phyloP scores from a whole-genome alignment of 441 rosid genomes.

The Omphalea diandra region DNA sequence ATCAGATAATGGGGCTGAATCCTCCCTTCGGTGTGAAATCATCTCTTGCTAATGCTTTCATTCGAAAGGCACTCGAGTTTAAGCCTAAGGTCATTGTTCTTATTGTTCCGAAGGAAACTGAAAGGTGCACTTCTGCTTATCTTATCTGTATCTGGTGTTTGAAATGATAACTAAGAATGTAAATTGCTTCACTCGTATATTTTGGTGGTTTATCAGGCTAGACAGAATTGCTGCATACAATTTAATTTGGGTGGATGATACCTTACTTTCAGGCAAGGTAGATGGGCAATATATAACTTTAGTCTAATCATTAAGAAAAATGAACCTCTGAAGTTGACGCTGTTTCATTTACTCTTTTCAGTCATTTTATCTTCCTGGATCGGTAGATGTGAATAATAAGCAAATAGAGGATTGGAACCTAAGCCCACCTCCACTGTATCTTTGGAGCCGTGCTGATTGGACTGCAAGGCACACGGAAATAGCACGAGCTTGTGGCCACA shows the following conservation, averaged over 20 bases:
- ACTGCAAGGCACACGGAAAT: constrained; percentile 39
- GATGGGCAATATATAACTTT: background rate
- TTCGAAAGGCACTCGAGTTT: constrained; percentile 52
- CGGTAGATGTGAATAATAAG: constrained; percentile 39
- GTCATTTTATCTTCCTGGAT: constrained; percentile 74
- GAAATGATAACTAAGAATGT: background rate
- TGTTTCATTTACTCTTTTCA: constrained; percentile 16
- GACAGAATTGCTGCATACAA: constrained; percentile 38
- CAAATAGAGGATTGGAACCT: constrained; percentile 55
- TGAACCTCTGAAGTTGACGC: background rate
- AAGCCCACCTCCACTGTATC: constrained; percentile 52
- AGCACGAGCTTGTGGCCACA: constrained; percentile 23
- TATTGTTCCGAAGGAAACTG: constrained; percentile 57
- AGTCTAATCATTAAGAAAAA: background rate
- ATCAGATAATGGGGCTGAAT: constrained; percentile 61
- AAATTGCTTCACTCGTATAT: background rate
- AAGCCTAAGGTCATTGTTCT: constrained; percentile 63
- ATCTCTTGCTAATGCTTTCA: constrained; percentile 51
- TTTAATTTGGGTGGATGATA: constrained; percentile 53
- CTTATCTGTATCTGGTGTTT: background rate
- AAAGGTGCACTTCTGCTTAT: constrained; percentile 38
- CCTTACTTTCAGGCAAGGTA: constrained; percentile 58
- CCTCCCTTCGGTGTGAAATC: constrained; percentile 66
- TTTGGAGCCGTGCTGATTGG: constrained; percentile 64
- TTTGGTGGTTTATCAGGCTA: constrained; percentile 33